A percentile compares a stretch with the other conserved stretches of the same genome.
Evolutionary conservation across 139 green algal species (phyloP).

Genomic region (Limnomonas spitsbergensis): DNA sequence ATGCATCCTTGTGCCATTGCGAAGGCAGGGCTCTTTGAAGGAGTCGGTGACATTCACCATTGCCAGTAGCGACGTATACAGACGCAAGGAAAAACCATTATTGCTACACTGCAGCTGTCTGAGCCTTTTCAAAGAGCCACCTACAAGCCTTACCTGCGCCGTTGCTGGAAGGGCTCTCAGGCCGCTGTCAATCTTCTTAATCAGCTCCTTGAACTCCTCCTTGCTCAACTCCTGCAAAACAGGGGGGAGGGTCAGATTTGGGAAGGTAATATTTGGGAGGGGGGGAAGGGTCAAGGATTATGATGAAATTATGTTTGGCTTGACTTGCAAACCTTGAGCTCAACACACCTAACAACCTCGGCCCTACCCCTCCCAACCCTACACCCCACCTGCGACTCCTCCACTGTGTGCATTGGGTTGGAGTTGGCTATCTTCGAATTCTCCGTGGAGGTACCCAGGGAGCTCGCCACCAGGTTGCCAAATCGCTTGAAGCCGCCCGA

Average conservation of each 20-base stretch:
- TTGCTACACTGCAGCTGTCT: too few relatives aligned
- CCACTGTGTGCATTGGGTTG: conserved; percentile 6
- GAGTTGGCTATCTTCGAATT: neutral
- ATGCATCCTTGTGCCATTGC: too few relatives aligned
- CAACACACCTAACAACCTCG: too few relatives aligned
- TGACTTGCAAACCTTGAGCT: too few relatives aligned
- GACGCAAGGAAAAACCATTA: too few relatives aligned
- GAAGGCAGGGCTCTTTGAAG: too few relatives aligned
- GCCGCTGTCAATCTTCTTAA: conserved; percentile 65
- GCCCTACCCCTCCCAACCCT: too few relatives aligned
- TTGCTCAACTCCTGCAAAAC: conserved; percentile 14
- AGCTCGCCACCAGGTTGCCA: conserved; percentile 21
- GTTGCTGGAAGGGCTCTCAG: conserved; percentile 78
- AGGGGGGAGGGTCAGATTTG: conserved; percentile 40
- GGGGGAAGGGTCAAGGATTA: too few relatives aligned
- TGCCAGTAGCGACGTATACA: too few relatives aligned
- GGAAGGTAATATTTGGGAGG: conserved; percentile 15
- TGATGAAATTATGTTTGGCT: too few relatives aligned
- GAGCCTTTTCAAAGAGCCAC: too few relatives aligned
- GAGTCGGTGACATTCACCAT: too few relatives aligned
- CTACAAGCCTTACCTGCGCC: conserved; percentile 53
- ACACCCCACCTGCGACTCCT: neutral
- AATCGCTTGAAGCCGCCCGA: conserved; percentile 29
- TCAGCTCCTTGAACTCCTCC: conserved; percentile 72
- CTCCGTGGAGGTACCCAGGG: neutral